Base-by-base conservation (phyloP, 768 basidiomycete genomes). In the Ramaria sp. region DNA sequence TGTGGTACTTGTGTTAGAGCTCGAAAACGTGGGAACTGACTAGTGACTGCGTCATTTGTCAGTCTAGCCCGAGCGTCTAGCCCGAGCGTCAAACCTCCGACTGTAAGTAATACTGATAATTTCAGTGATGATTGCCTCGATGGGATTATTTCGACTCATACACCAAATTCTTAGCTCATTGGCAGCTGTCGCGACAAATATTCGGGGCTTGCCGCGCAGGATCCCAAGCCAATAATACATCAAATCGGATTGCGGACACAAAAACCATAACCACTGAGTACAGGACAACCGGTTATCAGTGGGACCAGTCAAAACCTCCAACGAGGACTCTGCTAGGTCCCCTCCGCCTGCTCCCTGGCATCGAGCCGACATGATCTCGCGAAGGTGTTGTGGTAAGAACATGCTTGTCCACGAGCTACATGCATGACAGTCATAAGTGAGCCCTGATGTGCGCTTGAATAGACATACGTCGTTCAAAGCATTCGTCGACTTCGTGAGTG, bases 401-500 rank as follows among this genome's bases (percentile, higher is more conserved):
- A 63, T 91, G 87, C 61, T 87, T 91, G 66, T 91, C 89, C 31
- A 91, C 88, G 56, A 91, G 76, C 89, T 79, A 43, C 2, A 54
- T 41, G 3, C 60, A 17, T 46, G 27, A 30, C 13, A 15, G 48
- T 33, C 19, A 20, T 49, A 22, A 12, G 46, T 19, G 27, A 75
- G 59, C 4, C 59, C n/a, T 41, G 49, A 38, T 52, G 19, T 15
- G 51, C 24, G 56, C 50, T 17, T 57, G 50, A 43, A 38, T 33
- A 59, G n/a, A 64, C 90, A 64, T 65, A 95, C 94, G 63, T 95
- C 91, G 67, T 94, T 97, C 58, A 97, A 70, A 10, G 85, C 80
- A 61, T 85, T 86, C 15, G 94, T 78, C 31, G 89, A 88, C 70
- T 93, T 94, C 7, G 94, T 97, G 58, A 99, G 70, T 13, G 84